Conservation (phyloP, 257 asterid species). For the Solanum bulbocastanum region DNA sequence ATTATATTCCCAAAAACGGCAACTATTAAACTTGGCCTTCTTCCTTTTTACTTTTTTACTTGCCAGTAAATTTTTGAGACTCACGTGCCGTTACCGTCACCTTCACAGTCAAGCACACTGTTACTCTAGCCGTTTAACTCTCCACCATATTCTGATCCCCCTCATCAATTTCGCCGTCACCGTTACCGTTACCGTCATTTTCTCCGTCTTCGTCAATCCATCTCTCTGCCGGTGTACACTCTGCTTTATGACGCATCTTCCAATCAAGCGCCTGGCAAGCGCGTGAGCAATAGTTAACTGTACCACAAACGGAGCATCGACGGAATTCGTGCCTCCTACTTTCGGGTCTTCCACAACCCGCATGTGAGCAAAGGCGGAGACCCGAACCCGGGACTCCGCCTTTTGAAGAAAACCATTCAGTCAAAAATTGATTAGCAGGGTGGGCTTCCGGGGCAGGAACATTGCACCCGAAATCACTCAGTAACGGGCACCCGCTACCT, state of each 20-base stretch:
- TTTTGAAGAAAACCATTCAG: slow-evolving; percentile 55
- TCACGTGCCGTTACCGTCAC: slow-evolving; percentile 62
- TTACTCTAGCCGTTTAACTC: slow-evolving; percentile 2
- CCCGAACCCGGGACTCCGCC: slow-evolving; percentile 36
- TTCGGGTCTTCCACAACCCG: slow-evolving; percentile 92
- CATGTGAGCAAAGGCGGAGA: slow-evolving; percentile 63
- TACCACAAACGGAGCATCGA: slow-evolving; percentile 83
- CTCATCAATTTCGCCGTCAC: slow-evolving; percentile 14
- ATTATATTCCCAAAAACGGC: slow-evolving; percentile 24
- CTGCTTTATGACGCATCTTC: slow-evolving; percentile 81
- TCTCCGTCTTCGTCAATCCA: slow-evolving; percentile 28
- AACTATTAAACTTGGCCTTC: background rate
- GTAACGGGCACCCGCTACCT: slow-evolving; percentile 45
- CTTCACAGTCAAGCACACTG: slow-evolving; percentile 24
- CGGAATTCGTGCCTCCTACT: slow-evolving; percentile 78
- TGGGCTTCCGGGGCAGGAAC: slow-evolving; percentile 78
- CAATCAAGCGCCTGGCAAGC: slow-evolving; percentile 97
- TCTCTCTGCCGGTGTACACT: slow-evolving; percentile 57
- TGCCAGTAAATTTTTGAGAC: slow-evolving; percentile 9
- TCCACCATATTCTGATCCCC: slow-evolving; percentile 6
- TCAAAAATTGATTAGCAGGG: slow-evolving; percentile 56
- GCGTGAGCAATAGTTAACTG: slow-evolving; percentile 90
- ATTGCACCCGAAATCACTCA: slow-evolving; percentile 89
- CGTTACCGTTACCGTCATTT: slow-evolving; percentile 7
- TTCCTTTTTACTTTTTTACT: background rate